Evolutionary conservation across 2,329 filamentous ascomycete species (phyloP).

Genomic region (Aspergillus thermomutatus): DNA sequence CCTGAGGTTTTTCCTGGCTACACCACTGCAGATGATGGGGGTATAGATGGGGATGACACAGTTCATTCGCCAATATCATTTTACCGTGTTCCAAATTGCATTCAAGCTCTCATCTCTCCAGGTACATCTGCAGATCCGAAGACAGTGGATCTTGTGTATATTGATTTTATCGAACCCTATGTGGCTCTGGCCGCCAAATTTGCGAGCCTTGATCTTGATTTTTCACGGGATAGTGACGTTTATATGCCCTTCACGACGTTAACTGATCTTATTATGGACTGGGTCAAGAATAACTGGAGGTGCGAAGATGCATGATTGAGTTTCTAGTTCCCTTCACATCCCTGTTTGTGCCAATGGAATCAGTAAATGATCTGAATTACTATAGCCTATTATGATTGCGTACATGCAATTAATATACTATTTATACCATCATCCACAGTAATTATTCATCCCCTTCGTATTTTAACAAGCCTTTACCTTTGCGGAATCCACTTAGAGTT

Average conservation of each 20-base stretch:
- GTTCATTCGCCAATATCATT: constrained; percentile 71
- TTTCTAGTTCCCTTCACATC: background rate
- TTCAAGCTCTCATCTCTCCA: constrained; percentile 62
- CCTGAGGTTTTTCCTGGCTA: constrained; percentile 67
- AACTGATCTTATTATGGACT: constrained; percentile 57
- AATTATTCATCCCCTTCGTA: constrained; percentile 54
- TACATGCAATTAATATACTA: constrained; percentile 10
- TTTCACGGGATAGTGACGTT: constrained; percentile 47
- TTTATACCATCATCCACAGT: background rate
- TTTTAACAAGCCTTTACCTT: constrained; percentile 86
- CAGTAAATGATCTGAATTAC: background rate
- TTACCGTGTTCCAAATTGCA: constrained; percentile 77
- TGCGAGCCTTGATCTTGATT: constrained; percentile 49
- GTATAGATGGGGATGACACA: constrained; percentile 84
- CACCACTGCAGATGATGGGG: constrained; percentile 82
- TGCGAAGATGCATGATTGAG: constrained; percentile 20
- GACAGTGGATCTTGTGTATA: constrained; percentile 81
- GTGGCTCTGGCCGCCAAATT: constrained; percentile 70
- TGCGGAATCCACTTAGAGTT: constrained; percentile 77
- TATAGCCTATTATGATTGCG: background rate
- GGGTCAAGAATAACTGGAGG: constrained; percentile 57
- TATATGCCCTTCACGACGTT: constrained; percentile 55
- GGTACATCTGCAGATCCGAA: constrained; percentile 53
- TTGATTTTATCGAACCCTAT: constrained; percentile 86
- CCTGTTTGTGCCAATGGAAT: background rate